Conservation (phyloP, 139 green algal genomes). For the Pycnococcus provasolii region DNA sequence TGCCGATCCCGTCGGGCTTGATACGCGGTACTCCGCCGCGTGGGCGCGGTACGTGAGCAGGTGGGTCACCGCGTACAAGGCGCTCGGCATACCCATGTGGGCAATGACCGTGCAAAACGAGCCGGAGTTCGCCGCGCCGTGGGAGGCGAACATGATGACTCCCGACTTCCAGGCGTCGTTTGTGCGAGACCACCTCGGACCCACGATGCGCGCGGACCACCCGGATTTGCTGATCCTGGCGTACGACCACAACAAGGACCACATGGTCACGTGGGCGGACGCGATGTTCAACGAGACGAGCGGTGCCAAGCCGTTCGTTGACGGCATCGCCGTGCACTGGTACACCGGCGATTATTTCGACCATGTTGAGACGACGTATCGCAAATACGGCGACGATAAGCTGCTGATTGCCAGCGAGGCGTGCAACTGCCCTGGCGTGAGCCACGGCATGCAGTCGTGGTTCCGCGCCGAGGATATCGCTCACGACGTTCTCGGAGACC, state of each 20-base stretch:
- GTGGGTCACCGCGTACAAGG: neutral
- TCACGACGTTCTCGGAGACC: neutral
- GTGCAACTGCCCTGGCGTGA: neutral
- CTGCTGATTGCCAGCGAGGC: neutral
- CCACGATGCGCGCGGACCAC: neutral
- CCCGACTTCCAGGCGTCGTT: neutral
- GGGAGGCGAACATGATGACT: neutral
- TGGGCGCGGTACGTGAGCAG: neutral
- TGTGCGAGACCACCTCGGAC: neutral
- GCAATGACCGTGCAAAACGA: neutral
- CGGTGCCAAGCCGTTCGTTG: neutral
- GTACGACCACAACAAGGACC: neutral
- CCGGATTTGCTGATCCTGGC: neutral
- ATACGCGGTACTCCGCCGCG: neutral
- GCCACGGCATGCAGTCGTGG: neutral
- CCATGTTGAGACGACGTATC: neutral
- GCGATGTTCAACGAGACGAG: neutral
- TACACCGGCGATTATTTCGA: neutral
- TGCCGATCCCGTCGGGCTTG: neutral
- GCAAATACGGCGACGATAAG: neutral
- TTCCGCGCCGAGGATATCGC: neutral
- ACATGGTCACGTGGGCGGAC: neutral
- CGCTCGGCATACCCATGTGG: neutral
- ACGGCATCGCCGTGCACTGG: constrained; percentile 1
- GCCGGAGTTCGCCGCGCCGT: neutral